Evolutionary conservation across 257 asterid genomes (phyloP).

Genomic region (Fraxinus americana): DNA sequence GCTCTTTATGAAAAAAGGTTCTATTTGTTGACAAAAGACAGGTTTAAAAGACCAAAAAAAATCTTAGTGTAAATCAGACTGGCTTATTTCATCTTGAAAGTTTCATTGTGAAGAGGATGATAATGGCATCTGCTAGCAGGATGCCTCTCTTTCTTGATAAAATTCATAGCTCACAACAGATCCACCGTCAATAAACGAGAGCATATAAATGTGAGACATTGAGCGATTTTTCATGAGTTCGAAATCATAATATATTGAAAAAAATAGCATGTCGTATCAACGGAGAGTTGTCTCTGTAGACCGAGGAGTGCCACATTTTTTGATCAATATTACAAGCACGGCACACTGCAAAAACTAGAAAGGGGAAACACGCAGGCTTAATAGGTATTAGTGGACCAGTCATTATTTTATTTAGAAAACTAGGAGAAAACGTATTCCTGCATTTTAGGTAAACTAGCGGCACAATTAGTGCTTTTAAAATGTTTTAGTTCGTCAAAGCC

Average conservation of each 20-base stretch:
- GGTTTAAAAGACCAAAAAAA: background rate
- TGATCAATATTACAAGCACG: constrained; percentile 8
- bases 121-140: constrained; percentile 6
- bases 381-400: constrained; percentile 1
- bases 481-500: background rate
- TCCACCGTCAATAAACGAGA: background rate
- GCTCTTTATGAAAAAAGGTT: background rate
- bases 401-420: background rate
- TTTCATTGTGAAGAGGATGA: background rate
- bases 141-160: background rate
- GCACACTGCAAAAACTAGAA: constrained; percentile 14
- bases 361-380: background rate
- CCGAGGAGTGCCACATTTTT: background rate
- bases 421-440: background rate
- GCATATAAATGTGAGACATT: background rate
- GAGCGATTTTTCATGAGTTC: background rate
- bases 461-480: background rate
- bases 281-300: too few relatives aligned
- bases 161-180: constrained; percentile 5
- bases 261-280: too few relatives aligned
- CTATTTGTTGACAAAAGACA: constrained; percentile 5
- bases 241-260: background rate
- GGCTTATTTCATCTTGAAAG: background rate
- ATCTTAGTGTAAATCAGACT: background rate
- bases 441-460: background rate